These are phyloP conservation scores for Apophysomyces variabilis DNA, from an alignment of 371 early-diverging fungal genomes.

Conservation along the genomic window DNA sequence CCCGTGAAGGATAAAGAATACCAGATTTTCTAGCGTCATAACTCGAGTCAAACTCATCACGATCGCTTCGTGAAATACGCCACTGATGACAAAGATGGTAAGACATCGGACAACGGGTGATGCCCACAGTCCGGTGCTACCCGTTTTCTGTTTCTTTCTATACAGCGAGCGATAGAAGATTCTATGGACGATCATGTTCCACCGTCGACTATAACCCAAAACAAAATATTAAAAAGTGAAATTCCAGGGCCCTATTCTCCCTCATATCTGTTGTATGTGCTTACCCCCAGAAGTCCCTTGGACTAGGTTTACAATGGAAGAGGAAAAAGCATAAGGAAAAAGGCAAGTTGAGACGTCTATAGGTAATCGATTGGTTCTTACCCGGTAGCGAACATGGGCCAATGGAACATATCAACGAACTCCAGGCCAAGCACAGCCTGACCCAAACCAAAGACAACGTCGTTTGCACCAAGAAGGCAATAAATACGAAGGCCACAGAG, in stretches of 20 bases:
- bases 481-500: conserved; percentile 35
- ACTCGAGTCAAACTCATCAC: conserved; percentile 37
- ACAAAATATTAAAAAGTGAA: too few species aligned
- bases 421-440: conserved; percentile 28
- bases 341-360: not conserved
- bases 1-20: conserved; percentile 40
- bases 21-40: conserved; percentile 40
- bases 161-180: conserved; percentile 28
- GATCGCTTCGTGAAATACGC: conserved; percentile 42
- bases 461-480: conserved; percentile 28
- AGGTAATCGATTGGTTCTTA: conserved; percentile 5
- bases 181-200: conserved; percentile 42
- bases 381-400: conserved; percentile 35
- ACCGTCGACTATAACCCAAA: conserved; percentile 32
- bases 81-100: conserved; percentile 37
- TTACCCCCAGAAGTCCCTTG: conserved; percentile 52
- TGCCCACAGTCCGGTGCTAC: not conserved
- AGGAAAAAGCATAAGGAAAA: not conserved
- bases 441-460: conserved; percentile 28
- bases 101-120: conserved; percentile 23
- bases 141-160: conserved; percentile 12
- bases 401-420: conserved; percentile 32
- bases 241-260: too few species aligned
- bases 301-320: conserved; percentile 21
- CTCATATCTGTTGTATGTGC: not conserved